These are phyloP conservation scores for Acaromyces ingoldii DNA, from an alignment of 1,284 basidiomycete species.

Conservation along the genomic window DNA sequence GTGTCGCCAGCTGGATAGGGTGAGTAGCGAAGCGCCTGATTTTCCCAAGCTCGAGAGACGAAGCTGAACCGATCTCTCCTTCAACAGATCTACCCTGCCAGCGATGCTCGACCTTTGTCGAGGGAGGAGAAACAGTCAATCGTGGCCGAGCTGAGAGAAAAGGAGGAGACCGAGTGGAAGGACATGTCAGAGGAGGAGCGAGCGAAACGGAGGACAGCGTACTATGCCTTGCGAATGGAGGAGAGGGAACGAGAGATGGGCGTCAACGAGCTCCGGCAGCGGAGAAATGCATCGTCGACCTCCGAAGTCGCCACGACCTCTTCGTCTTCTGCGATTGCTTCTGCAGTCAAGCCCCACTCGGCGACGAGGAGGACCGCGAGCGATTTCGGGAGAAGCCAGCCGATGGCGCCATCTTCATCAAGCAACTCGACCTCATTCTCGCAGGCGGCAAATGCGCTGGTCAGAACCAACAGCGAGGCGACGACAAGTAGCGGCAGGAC, in stretches of 20 bases:
- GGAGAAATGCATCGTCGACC: too few relatives aligned
- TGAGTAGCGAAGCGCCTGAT: too few relatives aligned
- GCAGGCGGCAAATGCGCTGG: too few relatives aligned
- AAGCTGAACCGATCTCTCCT: neutral
- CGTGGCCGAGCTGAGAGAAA: conserved; percentile 30
- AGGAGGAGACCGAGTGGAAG: conserved; percentile 32
- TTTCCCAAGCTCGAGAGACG: neutral
- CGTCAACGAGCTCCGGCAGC: conserved; percentile 31
- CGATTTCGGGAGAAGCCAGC: too few relatives aligned
- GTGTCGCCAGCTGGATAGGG: conserved; percentile 73
- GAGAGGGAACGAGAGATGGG: conserved; percentile 35
- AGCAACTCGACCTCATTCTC: too few relatives aligned
- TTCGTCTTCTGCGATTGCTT: too few relatives aligned
- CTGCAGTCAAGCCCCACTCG: too few relatives aligned
- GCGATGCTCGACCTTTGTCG: conserved; percentile 16
- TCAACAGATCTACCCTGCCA: conserved; percentile 19
- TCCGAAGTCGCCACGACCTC: too few relatives aligned
- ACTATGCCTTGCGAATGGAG: conserved; percentile 30
- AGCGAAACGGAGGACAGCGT: conserved; percentile 31
- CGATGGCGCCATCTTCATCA: too few relatives aligned
- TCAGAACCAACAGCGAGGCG: conserved; percentile 46
- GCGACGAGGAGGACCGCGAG: too few relatives aligned
- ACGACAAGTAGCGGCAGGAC: conserved; percentile 53
- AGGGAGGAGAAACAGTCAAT: conserved; percentile 36
- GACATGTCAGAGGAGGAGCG: conserved; percentile 34